Conservation (phyloP, 306 rosid genomes). For the Prinsepia uniflora region DNA sequence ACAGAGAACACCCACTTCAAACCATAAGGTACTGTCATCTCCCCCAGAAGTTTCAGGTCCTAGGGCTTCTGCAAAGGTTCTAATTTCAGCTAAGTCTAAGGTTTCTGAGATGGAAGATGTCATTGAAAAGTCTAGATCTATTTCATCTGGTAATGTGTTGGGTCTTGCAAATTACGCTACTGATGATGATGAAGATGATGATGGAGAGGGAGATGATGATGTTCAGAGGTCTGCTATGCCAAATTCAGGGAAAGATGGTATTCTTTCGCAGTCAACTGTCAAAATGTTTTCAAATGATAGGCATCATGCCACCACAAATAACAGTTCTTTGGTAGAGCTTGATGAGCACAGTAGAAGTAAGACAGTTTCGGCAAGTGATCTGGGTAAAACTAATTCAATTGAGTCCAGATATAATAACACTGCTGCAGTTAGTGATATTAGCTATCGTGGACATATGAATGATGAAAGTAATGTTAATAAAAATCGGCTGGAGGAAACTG, state of each 20-base stretch:
- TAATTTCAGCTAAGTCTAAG: constrained; percentile 53
- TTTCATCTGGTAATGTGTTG: constrained; percentile 77
- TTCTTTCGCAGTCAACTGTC: constrained; percentile 30
- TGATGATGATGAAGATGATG: constrained; percentile 69
- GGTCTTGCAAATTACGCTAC: constrained; percentile 97
- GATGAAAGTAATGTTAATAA: constrained; percentile 34
- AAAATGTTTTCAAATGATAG: constrained; percentile 29
- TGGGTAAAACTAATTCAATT: constrained; percentile 33
- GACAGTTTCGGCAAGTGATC: constrained; percentile 31
- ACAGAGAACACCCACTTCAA: constrained; percentile 38
- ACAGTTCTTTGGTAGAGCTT: constrained; percentile 33
- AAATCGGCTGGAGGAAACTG: constrained; percentile 35
- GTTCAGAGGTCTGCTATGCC: constrained; percentile 47
- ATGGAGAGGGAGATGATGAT: constrained; percentile 53
- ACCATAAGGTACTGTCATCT: constrained; percentile 45
- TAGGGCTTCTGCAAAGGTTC: constrained; percentile 67
- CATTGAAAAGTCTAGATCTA: constrained; percentile 55
- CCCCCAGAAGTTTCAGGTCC: constrained; percentile 40
- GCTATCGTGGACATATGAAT: constrained; percentile 30
- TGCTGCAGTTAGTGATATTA: constrained; percentile 26
- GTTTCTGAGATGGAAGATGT: constrained; percentile 46
- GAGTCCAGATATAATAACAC: constrained; percentile 33
- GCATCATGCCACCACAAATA: constrained; percentile 35
- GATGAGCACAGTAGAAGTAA: constrained; percentile 34
- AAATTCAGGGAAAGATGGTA: constrained; percentile 35